These are phyloP conservation scores for Prunella vulgaris DNA, from an alignment of 257 asterid species.

Conservation along the genomic window DNA sequence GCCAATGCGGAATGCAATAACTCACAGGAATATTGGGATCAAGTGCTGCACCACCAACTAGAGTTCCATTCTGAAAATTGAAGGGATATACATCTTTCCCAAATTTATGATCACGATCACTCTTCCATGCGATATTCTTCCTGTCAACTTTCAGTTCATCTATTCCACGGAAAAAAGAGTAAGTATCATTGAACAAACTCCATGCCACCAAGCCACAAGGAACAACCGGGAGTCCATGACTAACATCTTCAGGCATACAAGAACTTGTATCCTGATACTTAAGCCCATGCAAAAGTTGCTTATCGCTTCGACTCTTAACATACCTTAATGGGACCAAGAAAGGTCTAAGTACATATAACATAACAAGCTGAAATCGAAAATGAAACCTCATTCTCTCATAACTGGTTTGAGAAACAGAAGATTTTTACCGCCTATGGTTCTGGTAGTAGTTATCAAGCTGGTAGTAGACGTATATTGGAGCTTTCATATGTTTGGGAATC, in stretches of 20 bases:
- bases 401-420: conserved; percentile 3
- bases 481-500: conserved; percentile 63
- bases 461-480: conserved; percentile 70
- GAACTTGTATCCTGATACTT: conserved; percentile 40
- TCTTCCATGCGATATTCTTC: conserved; percentile 70
- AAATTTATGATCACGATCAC: conserved; percentile 78
- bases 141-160: conserved; percentile 50
- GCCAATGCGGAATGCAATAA: conserved; percentile 9
- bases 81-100: conserved; percentile 65
- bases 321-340: conserved; percentile 40
- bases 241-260: conserved; percentile 57
- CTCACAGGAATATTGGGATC: conserved; percentile 63
- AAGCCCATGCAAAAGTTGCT: conserved; percentile 58
- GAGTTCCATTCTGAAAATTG: conserved; percentile 67
- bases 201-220: conserved; percentile 85
- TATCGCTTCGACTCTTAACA: conserved; percentile 70
- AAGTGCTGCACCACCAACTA: conserved; percentile 71
- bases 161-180: conserved; percentile 49
- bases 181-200: conserved; percentile 79
- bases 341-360: conserved; percentile 13
- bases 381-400: neutral
- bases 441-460: conserved; percentile 84
- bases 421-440: conserved; percentile 67
- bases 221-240: conserved; percentile 57
- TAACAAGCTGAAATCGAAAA: neutral